Evolutionary conservation across 2,329 filamentous ascomycete genomes (phyloP).

Genomic region (Colletotrichum sp.): DNA sequence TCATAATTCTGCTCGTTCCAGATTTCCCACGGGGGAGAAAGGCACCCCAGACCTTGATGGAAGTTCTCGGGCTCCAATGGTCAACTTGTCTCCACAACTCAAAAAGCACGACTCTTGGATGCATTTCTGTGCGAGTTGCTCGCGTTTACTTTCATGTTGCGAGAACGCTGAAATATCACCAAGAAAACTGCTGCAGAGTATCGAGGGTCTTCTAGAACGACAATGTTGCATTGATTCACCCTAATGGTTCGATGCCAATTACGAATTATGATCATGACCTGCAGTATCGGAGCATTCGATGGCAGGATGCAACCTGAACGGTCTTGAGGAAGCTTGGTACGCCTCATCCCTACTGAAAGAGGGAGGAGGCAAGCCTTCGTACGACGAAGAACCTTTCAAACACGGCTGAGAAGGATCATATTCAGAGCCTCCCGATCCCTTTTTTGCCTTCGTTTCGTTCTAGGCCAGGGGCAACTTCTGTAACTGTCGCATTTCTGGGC

Average conservation of each 20-base stretch:
- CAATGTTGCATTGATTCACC: background rate
- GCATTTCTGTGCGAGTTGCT: background rate
- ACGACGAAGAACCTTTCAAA: background rate
- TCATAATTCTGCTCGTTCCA: background rate
- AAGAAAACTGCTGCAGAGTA: background rate
- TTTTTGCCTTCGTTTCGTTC: background rate
- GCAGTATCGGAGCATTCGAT: background rate
- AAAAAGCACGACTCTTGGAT: background rate
- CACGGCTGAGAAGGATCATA: background rate
- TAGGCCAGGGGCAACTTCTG: background rate
- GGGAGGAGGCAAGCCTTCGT: background rate
- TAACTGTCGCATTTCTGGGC: background rate
- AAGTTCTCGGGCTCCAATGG: background rate
- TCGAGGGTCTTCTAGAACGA: background rate
- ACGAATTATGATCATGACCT: background rate
- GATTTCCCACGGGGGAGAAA: background rate
- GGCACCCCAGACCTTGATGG: background rate
- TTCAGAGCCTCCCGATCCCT: background rate
- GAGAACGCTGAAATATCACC: background rate
- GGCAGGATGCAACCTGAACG: background rate
- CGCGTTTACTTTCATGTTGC: background rate
- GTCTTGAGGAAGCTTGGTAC: background rate
- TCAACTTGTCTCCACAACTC: background rate
- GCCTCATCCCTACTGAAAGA: background rate
- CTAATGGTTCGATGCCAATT: background rate